phyloP scores from a whole-genome alignment of 164 flowering plant species.

The Sextonia rubra region DNA sequence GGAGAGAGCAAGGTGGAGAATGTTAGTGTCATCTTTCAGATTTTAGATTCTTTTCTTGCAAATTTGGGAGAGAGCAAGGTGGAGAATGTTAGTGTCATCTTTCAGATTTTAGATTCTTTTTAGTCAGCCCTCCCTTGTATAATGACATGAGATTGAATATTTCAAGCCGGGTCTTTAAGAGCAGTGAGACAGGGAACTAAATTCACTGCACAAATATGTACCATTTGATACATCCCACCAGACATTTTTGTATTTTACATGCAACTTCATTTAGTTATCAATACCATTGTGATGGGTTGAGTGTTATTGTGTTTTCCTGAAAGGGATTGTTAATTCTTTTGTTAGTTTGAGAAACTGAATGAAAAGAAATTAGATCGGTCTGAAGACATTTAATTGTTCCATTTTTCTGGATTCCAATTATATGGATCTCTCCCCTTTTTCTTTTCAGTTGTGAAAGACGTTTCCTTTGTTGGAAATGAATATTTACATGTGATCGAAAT shows the following conservation, averaged over 20 bases:
- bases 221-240: neutral
- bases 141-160: neutral
- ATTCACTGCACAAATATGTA: neutral
- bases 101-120: neutral
- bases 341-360: neutral
- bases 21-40: neutral
- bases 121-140: neutral
- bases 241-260: neutral
- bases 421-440: neutral
- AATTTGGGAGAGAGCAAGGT: neutral
- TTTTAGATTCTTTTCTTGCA: no score
- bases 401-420: neutral
- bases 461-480: neutral
- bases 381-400: no score
- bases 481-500: neutral
- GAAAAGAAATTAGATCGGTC: neutral
- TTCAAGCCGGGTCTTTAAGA: neutral
- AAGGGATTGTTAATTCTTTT: neutral
- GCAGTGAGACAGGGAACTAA: neutral
- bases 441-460: no score
- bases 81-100: neutral
- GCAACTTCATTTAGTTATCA: neutral
- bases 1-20: neutral
- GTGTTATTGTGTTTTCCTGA: neutral
- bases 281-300: neutral